Evolutionary conservation across 331 rosid species (phyloP).

Genomic region (Quercus lobata): DNA sequence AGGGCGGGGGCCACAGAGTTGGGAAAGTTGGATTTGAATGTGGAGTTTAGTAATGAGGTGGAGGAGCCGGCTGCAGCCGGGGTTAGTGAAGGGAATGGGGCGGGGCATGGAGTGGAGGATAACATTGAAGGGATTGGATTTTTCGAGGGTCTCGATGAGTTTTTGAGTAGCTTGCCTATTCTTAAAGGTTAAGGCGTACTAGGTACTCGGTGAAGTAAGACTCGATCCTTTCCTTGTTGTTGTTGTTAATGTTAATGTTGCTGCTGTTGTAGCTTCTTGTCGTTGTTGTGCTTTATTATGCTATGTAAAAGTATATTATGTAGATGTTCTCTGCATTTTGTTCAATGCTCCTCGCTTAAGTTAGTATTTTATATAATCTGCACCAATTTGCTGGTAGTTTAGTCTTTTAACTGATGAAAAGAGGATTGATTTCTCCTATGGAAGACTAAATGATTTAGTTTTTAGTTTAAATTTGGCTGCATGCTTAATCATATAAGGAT

Average conservation of each 20-base stretch:
- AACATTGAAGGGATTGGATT: conserved; percentile 78
- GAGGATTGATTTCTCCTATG: neutral
- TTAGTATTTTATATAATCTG: conserved; percentile 26
- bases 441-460: neutral
- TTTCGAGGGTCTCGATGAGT: conserved; percentile 98
- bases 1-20: conserved; percentile 53
- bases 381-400: conserved; percentile 30
- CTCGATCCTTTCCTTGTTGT: conserved; percentile 17
- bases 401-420: neutral
- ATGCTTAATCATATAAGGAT: neutral
- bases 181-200: conserved; percentile 62
- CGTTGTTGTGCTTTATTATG: neutral
- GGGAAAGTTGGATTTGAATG: conserved; percentile 93
- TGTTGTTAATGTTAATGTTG: conserved; percentile 22
- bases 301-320: neutral
- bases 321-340: conserved; percentile 26
- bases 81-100: conserved; percentile 28
- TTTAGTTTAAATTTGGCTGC: neutral
- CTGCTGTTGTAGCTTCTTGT: conserved; percentile 12
- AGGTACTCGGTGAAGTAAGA: conserved; percentile 46
- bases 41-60: conserved; percentile 93
- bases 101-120: conserved; percentile 53
- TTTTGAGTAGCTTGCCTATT: conserved; percentile 81
- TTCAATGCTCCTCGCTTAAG: conserved; percentile 13
- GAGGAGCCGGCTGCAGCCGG: conserved; percentile 62